A percentile compares a stretch with the other conserved stretches of the same genome.
Conservation (phyloP, 257 asterid species). For the Nemophila menziesii region DNA sequence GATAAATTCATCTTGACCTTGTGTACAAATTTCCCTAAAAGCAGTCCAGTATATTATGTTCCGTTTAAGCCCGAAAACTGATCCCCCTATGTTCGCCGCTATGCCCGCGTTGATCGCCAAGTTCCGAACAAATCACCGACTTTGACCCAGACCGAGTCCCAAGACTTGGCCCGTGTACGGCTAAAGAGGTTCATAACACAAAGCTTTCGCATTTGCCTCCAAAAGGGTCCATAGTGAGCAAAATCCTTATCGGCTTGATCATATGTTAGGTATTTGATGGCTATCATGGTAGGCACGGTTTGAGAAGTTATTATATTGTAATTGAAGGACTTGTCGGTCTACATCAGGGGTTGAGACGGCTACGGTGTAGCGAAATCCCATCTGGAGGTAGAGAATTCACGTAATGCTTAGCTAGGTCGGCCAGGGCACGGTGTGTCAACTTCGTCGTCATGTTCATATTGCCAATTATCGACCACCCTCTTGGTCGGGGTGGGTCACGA, state of each 20-base stretch:
- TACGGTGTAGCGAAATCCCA: conserved; percentile 18
- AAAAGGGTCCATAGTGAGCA: conserved; percentile 64
- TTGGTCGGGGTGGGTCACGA: conserved; percentile 51
- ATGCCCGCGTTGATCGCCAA: conserved; percentile 23
- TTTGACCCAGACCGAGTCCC: conserved; percentile 66
- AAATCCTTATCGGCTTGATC: conserved; percentile 67
- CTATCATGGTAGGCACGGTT: conserved; percentile 57
- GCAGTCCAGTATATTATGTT: conserved; percentile 56
- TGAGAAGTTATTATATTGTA: conserved; percentile 49
- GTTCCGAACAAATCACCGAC: conserved; percentile 32
- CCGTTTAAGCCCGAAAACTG: conserved; percentile 45
- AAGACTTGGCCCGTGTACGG: conserved; percentile 56
- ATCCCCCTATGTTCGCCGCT: conserved; percentile 44
- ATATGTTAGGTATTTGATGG: conserved; percentile 43
- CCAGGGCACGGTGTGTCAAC: conserved; percentile 47
- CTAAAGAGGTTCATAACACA: conserved; percentile 64
- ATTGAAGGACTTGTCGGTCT: conserved; percentile 49
- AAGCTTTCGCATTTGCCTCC: conserved; percentile 74
- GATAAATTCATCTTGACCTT: conserved; percentile 54
- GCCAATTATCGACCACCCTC: conserved; percentile 55
- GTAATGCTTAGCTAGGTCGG: conserved; percentile 32
- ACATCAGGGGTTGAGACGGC: conserved; percentile 43
- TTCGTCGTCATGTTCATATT: conserved; percentile 43
- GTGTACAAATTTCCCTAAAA: conserved; percentile 44
- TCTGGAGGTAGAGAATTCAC: conserved; percentile 24